These are phyloP conservation scores for maize (Zea mays) DNA, from an alignment of 176 grass and related monocot genomes.

Conservation along the genomic window Zm-B73-REFERENCE-NAM-5.0 NC_050100.1:223171501-223172000, in stretches of 20 bases:
- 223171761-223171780: conserved; percentile 24
- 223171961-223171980: neutral
- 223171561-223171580: conserved; percentile 36
- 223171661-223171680: neutral
- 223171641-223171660: neutral
- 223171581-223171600: conserved; percentile 55
- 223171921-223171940: conserved; percentile 34
- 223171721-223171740: conserved; percentile 56
- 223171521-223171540: conserved; percentile 36
- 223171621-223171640: neutral
- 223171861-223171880: conserved; percentile 44
- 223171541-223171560: conserved; percentile 50
- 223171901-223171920: conserved; percentile 29
- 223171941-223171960: conserved; percentile 48
- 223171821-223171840: conserved; percentile 34
- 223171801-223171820: conserved; percentile 21
- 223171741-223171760: conserved; percentile 42
- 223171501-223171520: conserved; percentile 42
- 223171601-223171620: neutral
- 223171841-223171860: conserved; percentile 58
- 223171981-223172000: neutral
- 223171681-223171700: conserved; percentile 51
- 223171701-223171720: conserved; percentile 64
- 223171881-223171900: conserved; percentile 31
- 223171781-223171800: conserved; percentile 43